phyloP scores from a whole-genome alignment of 129 eudicot species.

The Flaveria brownii region DNA sequence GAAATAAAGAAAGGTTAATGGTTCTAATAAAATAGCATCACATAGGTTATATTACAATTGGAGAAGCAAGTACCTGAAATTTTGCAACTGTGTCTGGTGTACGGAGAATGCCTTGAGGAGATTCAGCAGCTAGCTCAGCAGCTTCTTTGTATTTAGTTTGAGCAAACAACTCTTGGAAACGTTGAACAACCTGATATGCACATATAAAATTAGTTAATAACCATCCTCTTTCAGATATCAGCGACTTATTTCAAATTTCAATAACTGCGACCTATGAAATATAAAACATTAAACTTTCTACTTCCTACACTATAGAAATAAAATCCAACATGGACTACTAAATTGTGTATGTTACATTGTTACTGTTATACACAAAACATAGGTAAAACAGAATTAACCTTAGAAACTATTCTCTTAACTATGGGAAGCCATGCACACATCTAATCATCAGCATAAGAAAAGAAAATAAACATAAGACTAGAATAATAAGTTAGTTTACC shows the following conservation, averaged over 20 bases:
- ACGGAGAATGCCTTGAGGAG: slow-evolving; percentile 98
- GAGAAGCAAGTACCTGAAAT: slow-evolving; percentile 64
- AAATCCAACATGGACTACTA: not conserved
- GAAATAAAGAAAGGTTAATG: slow-evolving; percentile 4
- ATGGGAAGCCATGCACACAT: slow-evolving; percentile 2
- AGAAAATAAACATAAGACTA: slow-evolving; percentile 5
- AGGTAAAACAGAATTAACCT: not conserved
- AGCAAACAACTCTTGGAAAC: slow-evolving; percentile 98
- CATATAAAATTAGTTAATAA: slow-evolving; percentile 22
- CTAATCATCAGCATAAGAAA: slow-evolving; percentile 1
- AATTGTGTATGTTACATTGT: not conserved
- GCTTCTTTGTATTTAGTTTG: slow-evolving; percentile 99
- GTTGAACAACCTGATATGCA: slow-evolving; percentile 89
- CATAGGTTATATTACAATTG: slow-evolving; percentile 9
- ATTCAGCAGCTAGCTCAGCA: slow-evolving; percentile 99
- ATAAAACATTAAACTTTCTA: not conserved
- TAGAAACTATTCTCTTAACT: not conserved
- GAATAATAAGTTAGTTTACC: slow-evolving; percentile 50
- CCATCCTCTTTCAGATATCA: not conserved
- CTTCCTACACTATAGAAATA: slow-evolving; percentile 14
- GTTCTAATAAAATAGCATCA: not conserved
- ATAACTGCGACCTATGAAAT: slow-evolving; percentile 4
- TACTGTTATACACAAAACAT: not conserved
- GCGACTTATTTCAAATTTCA: not conserved
- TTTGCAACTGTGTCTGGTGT: slow-evolving; percentile 99